Base-by-base conservation (phyloP, 2,329 filamentous ascomycete genomes). In the Aureobasidium sp. region DNA sequence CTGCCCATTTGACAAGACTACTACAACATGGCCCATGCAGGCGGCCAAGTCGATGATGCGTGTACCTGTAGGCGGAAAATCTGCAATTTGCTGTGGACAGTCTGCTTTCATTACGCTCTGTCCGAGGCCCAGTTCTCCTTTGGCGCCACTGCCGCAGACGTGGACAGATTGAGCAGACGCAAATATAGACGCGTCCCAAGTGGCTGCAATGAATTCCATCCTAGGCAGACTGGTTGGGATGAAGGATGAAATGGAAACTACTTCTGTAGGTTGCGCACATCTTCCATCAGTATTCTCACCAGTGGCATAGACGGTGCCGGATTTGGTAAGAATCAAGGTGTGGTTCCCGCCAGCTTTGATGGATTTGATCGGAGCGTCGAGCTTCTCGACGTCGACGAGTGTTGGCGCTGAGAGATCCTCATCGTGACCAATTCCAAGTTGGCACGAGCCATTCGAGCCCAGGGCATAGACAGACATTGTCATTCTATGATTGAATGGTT, bases 301-400 rank as follows among this genome's bases (percentile, higher is more conserved):
- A 49, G 85, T 82, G 69, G 83, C 86, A 69, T 84, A 88, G 0
- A 92, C 76, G 1, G 76, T 67, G 0, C 87, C 87, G 29, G 78
- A 71, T 4, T 77, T 70, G n/a, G 82, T 84, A 12, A 91, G 77
- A 11, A 96, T 72, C 4, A 97, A 76, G 0, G 91, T 95, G 73
- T 97, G 93, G 70, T 97, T 97, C 1, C 92, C 92, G 4, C 93
- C 93, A 8, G 90, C 80, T 48, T 71, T 75, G 29, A 87, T 78
- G 15, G 67, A 63, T 36, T 62, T 64, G 31, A 70, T 59, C 11
- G 15, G 17, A 45, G 34, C 36, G 34, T 49, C 45, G 36, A 51
- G 45, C 9, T 31, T 34, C 11, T 15, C 9, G 4, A 25, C 25
- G 14, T 42, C 36, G 12, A 63, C 62, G 22, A 11, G 64, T 63